phyloP scores from a whole-genome alignment of 345 rosid species.

The Psidium friedrichsthalianum region DNA sequence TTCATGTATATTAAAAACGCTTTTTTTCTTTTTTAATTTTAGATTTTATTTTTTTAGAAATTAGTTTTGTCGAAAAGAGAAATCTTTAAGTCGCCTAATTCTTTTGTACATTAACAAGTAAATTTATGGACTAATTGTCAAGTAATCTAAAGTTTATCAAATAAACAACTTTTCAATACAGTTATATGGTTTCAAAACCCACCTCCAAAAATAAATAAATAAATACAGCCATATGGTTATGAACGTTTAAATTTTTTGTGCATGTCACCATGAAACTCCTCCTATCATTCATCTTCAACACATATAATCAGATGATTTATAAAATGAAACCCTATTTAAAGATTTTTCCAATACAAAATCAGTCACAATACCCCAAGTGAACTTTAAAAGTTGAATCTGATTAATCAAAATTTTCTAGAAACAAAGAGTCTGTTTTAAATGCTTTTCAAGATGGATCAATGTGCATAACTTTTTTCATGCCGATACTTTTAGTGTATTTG shows the following conservation, averaged over 20 bases:
- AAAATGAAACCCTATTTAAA: neutral
- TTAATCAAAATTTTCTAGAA: neutral
- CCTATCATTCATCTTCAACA: neutral
- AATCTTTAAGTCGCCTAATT: fast-evolving
- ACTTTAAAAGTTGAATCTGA: neutral
- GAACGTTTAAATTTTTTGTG: neutral
- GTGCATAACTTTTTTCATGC: neutral
- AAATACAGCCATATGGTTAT: neutral
- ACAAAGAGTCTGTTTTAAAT: neutral
- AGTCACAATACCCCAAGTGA: neutral
- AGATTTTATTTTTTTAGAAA: neutral
- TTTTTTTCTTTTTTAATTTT: neutral
- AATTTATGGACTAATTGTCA: neutral
- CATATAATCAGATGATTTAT: neutral
- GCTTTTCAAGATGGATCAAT: fast-evolving
- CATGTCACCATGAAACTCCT: neutral
- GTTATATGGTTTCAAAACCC: neutral
- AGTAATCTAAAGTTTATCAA: neutral
- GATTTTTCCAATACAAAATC: neutral
- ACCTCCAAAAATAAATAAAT: no score
- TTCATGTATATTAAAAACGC: neutral
- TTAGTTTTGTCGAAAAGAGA: neutral
- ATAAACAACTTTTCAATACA: neutral
- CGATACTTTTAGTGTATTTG: neutral
- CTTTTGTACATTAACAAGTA: neutral